Evolutionary conservation across 176 grass and related monocot species (phyloP), one percentile per base, ranked within the genome.

Genomic region (Leersia perrieri): DNA sequence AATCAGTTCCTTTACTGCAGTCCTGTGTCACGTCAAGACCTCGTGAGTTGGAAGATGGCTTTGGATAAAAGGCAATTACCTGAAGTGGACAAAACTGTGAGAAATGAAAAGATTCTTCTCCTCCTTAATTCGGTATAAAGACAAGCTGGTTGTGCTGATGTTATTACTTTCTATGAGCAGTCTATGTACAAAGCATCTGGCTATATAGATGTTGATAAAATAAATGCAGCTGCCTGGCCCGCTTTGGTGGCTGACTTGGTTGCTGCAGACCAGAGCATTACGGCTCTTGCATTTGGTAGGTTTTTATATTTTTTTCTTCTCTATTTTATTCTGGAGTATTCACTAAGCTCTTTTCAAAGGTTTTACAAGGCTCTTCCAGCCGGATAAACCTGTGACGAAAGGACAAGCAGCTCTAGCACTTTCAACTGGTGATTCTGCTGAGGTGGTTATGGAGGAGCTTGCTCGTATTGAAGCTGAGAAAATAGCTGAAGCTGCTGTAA

Each of bases 11-110:
- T 73, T 88, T 62, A 25, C 73, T 73, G 78, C 78, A 98, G 96
- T 75, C 86, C 86, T 26, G 72, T 98, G 58, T 95, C 96, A 80
- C 90, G 96, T 22, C 96, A 98, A 86, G 90, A 95, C 86, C 92
- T 98, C 40, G 79, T 98, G 39, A 89, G 84, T 75, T 98, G 96
- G 93, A 98, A 98, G 87, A 95, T 98, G 92, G 90, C 88, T 83
- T 75, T 98, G 70, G 92, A 95, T 63, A 94, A 87, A 84, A 83
- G 79, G 42, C 75, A 91, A 70, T 67, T 95, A 62, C 90, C 88
- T 82, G 81, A 91, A 93, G 82, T 93, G 73, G 90, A 98, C 82
- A 95, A 64, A 93, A 88, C 89, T 75, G 95, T 98, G 83, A 85
- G 74, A 71, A 84, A 78, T 76, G 84, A 76, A 83, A 71, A 73